Base-by-base conservation (phyloP, 176 grass and related monocot species). In the Bromus sterilis region DNA sequence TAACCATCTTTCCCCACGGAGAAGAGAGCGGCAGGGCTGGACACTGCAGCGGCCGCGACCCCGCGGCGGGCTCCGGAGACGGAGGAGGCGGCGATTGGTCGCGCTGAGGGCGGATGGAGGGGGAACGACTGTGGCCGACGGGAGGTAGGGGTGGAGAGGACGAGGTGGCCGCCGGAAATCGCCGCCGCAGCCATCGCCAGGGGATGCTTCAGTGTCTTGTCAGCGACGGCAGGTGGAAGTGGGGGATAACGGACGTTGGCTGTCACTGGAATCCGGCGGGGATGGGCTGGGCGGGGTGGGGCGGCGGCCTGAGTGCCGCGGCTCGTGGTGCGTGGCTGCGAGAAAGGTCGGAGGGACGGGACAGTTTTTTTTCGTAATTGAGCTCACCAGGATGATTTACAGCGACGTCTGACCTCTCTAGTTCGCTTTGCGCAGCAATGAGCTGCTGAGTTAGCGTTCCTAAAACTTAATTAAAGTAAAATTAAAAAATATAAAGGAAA, bases 1-100 rank as follows among this genome's bases (percentile, higher is more conserved):
- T 78, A 66, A 90, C 88, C 88, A 26, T 78, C 66, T 78, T 86
- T 86, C 48, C 66, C 66, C 0, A 60, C 10, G 20, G 57, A 89
- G 36, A 65, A 71, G 0, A 49, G 24, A 32, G 43, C 72, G 14
- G 82, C 23, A 28, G 84, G 76, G 59, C 57, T 76, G 32, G 83
- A 74, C 37, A 89, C 82, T 21, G 75, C 77, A 66, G 89, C 84
- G 70, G 37, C 51, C 11, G 46, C 69, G 58, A 68, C 53, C 42
- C 73, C 49, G 49, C 73, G 81, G 68, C 79, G 81, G 72, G 56
- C 42, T 4, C 28, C 71, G 44, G 83, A 37, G 65, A 65, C n/a
- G n/a, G 85, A 11, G 35, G 76, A 39, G 39, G 11, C 62, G 65
- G 66, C 66, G 66, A 89, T 35, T 29, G 82, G 78, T 3, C 83